These are phyloP conservation scores for Nidularia sp. DNA, from an alignment of 768 basidiomycete species.

Conservation along the genomic window DNA sequence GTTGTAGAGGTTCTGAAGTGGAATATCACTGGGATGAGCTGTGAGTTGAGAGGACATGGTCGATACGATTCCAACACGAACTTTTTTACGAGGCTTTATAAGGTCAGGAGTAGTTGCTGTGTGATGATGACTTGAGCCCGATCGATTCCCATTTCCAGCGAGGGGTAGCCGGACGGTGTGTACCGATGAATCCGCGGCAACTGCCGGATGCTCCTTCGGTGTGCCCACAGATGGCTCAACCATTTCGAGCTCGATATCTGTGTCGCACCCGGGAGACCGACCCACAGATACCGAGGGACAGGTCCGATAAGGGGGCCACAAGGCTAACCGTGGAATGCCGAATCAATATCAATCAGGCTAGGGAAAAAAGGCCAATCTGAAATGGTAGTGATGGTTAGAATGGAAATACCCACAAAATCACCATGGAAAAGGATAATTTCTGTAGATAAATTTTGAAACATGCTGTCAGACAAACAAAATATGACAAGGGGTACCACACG, in stretches of 20 bases:
- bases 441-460: too few species aligned
- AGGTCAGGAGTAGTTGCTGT: conserved; percentile 9
- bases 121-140: not conserved
- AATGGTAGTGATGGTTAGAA: not conserved
- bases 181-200: conserved; percentile 13
- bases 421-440: too few species aligned
- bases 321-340: not conserved
- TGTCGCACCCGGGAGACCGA: conserved; percentile 8
- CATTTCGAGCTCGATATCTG: not conserved
- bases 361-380: not conserved
- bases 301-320: conserved; percentile 14
- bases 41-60: conserved; percentile 32
- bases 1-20: conserved; percentile 44
- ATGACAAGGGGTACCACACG: too few species aligned
- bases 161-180: conserved; percentile 1
- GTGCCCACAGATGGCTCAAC: not conserved
- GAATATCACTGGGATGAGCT: conserved; percentile 28
- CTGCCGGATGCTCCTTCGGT: conserved; percentile 16
- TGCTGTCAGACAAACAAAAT: too few species aligned
- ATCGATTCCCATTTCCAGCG: not conserved
- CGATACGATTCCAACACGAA: conserved; percentile 20
- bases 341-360: not conserved
- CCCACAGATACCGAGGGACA: conserved; percentile 13
- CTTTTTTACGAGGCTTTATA: conserved; percentile 32
- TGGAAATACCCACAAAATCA: too few species aligned